Evolutionary conservation across 2,329 filamentous ascomycete genomes (phyloP).

Genomic region (Ascochyta clinopodiicola): DNA sequence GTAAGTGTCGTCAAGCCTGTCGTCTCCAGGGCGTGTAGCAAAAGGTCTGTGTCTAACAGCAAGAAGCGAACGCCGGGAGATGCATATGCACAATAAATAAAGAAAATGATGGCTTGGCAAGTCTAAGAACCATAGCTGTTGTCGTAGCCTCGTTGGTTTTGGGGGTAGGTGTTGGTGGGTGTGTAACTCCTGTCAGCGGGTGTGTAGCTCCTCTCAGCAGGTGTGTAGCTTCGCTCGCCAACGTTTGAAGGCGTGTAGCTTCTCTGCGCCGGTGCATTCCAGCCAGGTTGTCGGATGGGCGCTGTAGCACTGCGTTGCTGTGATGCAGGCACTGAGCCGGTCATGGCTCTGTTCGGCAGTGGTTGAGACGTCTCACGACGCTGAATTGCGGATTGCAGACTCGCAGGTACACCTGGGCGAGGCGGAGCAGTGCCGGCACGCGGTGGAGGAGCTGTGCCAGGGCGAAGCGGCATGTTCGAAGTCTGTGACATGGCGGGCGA

Average conservation of each 20-base stretch:
- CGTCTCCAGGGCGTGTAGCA: conserved; percentile 2
- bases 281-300: conserved; percentile 39
- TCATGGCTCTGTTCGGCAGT: conserved; percentile 37
- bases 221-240: conserved; percentile 11
- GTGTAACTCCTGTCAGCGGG: conserved; percentile 8
- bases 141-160: conserved; percentile 28
- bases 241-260: conserved; percentile 31
- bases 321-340: conserved; percentile 20
- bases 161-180: conserved; percentile 19
- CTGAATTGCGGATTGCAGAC: conserved; percentile 47
- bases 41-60: conserved; percentile 26
- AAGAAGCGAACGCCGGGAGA: conserved; percentile 28
- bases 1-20: conserved; percentile 20
- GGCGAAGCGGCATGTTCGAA: conserved; percentile 28
- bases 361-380: conserved; percentile 45
- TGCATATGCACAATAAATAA: conserved; percentile 7
- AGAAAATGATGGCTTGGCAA: neutral
- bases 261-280: conserved; percentile 25
- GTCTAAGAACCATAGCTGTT: conserved; percentile 26
- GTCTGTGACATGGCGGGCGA: conserved; percentile 36
- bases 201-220: conserved; percentile 11
- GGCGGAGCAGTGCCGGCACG: conserved; percentile 40
- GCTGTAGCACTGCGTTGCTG: conserved; percentile 47
- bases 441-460: conserved; percentile 28
- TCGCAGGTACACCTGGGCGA: conserved; percentile 40